phyloP scores from a whole-genome alignment of 2,329 filamentous ascomycete species.

The Penicillium oxalicum region DNA sequence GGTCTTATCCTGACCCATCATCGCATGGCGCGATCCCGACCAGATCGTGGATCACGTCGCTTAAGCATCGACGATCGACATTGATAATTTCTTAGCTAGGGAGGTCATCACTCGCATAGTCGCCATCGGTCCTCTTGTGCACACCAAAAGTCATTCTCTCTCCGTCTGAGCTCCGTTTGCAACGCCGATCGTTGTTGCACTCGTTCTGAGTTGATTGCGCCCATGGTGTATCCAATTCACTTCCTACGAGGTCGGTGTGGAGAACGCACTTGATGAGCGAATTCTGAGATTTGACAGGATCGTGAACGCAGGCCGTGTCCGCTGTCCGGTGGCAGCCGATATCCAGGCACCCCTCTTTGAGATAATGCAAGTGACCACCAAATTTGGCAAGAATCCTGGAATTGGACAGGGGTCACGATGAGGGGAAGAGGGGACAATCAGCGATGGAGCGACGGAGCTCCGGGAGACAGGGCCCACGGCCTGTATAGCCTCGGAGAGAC shows the following conservation, averaged over 20 bases:
- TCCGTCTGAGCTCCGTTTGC: constrained; percentile 8
- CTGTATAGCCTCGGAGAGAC: too few species aligned
- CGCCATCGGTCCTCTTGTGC: background rate
- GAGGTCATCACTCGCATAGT: background rate
- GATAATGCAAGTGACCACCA: too few species aligned
- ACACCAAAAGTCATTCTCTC: constrained; percentile 1
- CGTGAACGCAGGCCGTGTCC: too few species aligned
- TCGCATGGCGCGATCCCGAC: too few species aligned
- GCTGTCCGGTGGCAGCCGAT: too few species aligned
- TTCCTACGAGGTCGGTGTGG: too few species aligned
- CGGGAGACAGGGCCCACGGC: background rate
- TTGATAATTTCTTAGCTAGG: constrained; percentile 3
- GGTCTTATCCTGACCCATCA: too few species aligned
- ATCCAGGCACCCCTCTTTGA: too few species aligned
- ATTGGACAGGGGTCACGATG: background rate
- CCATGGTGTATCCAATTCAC: background rate
- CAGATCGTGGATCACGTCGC: background rate
- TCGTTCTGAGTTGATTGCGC: background rate
- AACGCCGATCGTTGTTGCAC: constrained; percentile 14
- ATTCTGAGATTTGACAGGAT: too few species aligned
- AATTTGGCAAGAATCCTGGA: background rate
- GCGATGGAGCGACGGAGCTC: background rate
- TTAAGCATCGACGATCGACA: constrained; percentile 14
- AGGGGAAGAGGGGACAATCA: background rate
- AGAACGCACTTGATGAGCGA: too few species aligned